These are phyloP conservation scores for Myriosclerotinia scirpicola DNA, from an alignment of 2,329 filamentous ascomycete genomes.

Conservation along the genomic window DNA sequence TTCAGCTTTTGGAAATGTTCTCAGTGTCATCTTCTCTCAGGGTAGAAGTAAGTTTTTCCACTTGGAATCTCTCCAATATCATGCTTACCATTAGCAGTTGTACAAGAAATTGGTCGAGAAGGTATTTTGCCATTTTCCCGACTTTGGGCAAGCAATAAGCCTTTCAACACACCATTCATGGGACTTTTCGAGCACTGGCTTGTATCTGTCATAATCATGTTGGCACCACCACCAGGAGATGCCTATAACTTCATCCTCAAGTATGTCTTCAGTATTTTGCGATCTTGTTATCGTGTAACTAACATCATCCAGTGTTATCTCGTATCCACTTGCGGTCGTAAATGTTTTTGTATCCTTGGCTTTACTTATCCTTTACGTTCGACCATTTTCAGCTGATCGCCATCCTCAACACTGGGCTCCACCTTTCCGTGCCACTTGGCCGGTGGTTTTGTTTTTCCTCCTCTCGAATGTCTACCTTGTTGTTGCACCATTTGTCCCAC, in stretches of 20 bases:
- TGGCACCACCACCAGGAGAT: slow-evolving; percentile 66
- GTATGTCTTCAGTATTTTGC: slow-evolving; percentile 41
- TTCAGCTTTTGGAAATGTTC: slow-evolving; percentile 66
- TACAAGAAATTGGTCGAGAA: slow-evolving; percentile 65
- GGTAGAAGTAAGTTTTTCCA: slow-evolving; percentile 47
- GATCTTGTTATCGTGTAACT: background rate
- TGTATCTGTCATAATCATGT: slow-evolving; percentile 63
- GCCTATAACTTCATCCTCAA: slow-evolving; percentile 64
- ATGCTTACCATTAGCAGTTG: slow-evolving; percentile 43
- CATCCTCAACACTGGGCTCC: slow-evolving; percentile 54
- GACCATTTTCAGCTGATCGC: slow-evolving; percentile 49
- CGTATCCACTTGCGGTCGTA: slow-evolving; percentile 61
- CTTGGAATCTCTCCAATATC: background rate
- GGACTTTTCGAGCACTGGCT: slow-evolving; percentile 64
- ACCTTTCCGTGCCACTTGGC: slow-evolving; percentile 54
- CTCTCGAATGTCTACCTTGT: slow-evolving; percentile 62
- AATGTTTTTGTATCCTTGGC: slow-evolving; percentile 56
- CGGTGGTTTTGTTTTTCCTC: slow-evolving; percentile 58
- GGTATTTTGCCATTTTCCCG: slow-evolving; percentile 63
- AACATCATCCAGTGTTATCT: slow-evolving; percentile 53
- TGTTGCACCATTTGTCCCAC: slow-evolving; percentile 58
- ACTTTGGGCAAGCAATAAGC: slow-evolving; percentile 63
- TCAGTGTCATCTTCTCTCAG: slow-evolving; percentile 68
- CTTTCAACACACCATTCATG: slow-evolving; percentile 61
- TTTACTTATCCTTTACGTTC: slow-evolving; percentile 54